These are phyloP conservation scores for Gnaphalium uliginosum DNA, from an alignment of 129 eudicot species.

Conservation along the genomic window DNA sequence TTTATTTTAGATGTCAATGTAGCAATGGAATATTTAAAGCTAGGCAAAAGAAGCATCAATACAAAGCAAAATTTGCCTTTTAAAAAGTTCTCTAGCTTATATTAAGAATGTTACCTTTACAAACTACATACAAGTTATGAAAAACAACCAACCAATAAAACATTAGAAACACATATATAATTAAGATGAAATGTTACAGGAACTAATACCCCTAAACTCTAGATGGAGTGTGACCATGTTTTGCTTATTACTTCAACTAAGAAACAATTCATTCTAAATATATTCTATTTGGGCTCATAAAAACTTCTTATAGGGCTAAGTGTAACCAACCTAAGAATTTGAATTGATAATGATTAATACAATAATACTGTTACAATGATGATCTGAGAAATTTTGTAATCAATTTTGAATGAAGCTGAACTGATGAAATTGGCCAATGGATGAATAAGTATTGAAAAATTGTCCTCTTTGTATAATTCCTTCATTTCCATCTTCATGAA, in stretches of 20 bases:
- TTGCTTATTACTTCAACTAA: conserved; percentile 19
- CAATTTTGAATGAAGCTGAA: conserved; percentile 30
- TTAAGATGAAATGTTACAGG: background rate
- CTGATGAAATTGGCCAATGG: conserved; percentile 27
- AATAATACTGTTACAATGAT: background rate
- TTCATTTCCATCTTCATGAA: conserved; percentile 44
- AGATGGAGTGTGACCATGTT: background rate
- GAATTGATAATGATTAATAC: background rate
- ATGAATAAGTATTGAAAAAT: conserved; percentile 34
- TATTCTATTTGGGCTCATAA: background rate
- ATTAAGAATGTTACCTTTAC: conserved; percentile 32
- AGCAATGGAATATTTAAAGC: conserved; percentile 28
- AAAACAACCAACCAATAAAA: background rate
- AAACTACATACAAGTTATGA: background rate
- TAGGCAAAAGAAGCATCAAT: conserved; percentile 21
- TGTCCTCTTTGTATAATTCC: conserved; percentile 31
- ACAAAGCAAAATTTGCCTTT: conserved; percentile 32
- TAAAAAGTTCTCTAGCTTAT: conserved; percentile 18
- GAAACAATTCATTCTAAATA: background rate
- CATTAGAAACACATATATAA: background rate
- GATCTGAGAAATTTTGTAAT: background rate
- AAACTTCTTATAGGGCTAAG: background rate
- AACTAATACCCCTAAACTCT: background rate
- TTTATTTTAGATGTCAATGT: background rate
- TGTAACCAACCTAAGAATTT: conserved; percentile 6